phyloP scores from a whole-genome alignment of 805 yeast genomes.

The Starmerella asiatica region DNA sequence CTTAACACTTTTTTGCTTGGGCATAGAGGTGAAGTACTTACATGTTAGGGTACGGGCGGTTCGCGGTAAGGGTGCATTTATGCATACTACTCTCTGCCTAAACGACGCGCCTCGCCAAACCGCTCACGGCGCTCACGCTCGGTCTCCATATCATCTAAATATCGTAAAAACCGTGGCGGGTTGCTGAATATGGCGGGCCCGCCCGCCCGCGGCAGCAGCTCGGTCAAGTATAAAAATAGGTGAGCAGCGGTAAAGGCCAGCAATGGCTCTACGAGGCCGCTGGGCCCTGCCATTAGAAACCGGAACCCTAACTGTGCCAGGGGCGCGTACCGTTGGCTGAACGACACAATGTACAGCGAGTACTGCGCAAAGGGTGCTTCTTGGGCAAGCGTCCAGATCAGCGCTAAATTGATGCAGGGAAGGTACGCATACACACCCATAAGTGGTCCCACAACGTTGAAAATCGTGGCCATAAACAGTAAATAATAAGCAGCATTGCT shows the following conservation, averaged over 20 bases:
- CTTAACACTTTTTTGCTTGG: too few species aligned
- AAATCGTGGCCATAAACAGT: slow-evolving; percentile 13
- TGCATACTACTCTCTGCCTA: slow-evolving; percentile 15
- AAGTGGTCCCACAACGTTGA: slow-evolving; percentile 18
- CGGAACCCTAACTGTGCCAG: slow-evolving; percentile 23
- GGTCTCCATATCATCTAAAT: slow-evolving; percentile 4
- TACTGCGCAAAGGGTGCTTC: slow-evolving; percentile 24
- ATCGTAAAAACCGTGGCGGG: slow-evolving; percentile 7
- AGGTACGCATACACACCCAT: slow-evolving; percentile 19
- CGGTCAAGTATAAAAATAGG: slow-evolving; percentile 24
- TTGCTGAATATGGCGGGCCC: slow-evolving; percentile 19
- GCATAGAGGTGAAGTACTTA: too few species aligned
- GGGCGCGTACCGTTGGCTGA: slow-evolving; percentile 26
- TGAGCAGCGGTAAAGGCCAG: slow-evolving; percentile 27
- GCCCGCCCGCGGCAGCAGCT: slow-evolving; percentile 22
- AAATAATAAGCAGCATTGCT: slow-evolving; percentile 17
- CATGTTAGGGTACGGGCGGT: too few species aligned
- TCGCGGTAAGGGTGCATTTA: background rate
- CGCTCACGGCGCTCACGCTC: slow-evolving; percentile 1
- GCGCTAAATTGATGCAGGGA: slow-evolving; percentile 24
- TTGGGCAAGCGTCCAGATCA: slow-evolving; percentile 31
- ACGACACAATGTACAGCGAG: slow-evolving; percentile 23
- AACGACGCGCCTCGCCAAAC: slow-evolving; percentile 22
- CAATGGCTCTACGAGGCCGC: slow-evolving; percentile 19
- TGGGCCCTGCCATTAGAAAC: slow-evolving; percentile 22